Percentiles rank a stretch among this genome's conserved stretches.
These are phyloP conservation scores for Candida tunisiensis DNA, from an alignment of 1,139 yeast genomes.

Conservation along the genomic window DNA sequence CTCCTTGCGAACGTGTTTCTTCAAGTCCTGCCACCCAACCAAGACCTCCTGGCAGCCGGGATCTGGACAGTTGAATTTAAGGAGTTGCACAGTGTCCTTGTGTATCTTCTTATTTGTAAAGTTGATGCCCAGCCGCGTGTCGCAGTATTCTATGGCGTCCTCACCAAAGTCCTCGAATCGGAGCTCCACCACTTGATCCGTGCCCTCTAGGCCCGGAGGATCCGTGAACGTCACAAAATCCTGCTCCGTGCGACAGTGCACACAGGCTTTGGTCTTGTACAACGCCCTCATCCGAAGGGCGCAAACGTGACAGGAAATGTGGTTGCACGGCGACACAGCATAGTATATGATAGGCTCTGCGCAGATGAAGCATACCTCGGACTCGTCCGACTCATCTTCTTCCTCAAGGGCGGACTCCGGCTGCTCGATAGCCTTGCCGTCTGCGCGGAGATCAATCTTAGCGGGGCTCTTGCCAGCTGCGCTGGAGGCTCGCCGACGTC, in stretches of 20 bases:
- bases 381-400: background rate
- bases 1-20: conserved; percentile 42
- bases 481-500: no score
- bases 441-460: background rate
- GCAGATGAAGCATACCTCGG: conserved; percentile 60
- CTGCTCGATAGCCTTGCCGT: background rate
- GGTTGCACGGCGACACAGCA: conserved; percentile 73
- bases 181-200: conserved; percentile 17
- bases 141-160: conserved; percentile 11
- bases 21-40: conserved; percentile 36
- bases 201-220: no score
- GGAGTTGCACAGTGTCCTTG: conserved; percentile 32
- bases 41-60: conserved; percentile 26
- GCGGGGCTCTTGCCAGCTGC: no score
- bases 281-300: conserved; percentile 70
- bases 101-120: conserved; percentile 15
- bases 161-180: conserved; percentile 23
- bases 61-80: conserved; percentile 41
- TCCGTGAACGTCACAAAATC: conserved; percentile 42
- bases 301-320: conserved; percentile 70
- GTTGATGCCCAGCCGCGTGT: conserved; percentile 13
- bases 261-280: conserved; percentile 56
- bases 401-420: background rate
- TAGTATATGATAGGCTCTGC: conserved; percentile 49
- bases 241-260: conserved; percentile 61